Percentiles rank a stretch among this genome's conserved stretches.
Evolutionary conservation across 2,329 filamentous ascomycete species (phyloP).

Genomic region (Colletotrichum limetticola): DNA sequence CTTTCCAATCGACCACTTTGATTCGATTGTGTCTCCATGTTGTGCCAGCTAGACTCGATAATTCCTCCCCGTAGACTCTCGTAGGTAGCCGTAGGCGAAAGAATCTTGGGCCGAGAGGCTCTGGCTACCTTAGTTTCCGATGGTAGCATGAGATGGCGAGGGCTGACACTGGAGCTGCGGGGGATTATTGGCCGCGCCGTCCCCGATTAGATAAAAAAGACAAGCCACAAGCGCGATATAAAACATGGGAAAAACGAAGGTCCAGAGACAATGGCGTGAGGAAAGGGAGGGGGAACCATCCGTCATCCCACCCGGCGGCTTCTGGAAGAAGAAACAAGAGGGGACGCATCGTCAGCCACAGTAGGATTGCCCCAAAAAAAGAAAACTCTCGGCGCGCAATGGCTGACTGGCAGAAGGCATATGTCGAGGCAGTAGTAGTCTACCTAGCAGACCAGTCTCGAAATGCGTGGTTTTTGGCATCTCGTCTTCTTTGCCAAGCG

Average conservation of each 20-base stretch:
- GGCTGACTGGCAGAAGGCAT: slow-evolving; percentile 8
- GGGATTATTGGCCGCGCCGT: slow-evolving; percentile 20
- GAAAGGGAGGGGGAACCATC: slow-evolving; percentile 26
- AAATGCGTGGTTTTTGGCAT: not conserved
- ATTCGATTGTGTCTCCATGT: slow-evolving; percentile 10
- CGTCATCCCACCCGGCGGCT: slow-evolving; percentile 15
- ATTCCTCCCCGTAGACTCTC: not conserved
- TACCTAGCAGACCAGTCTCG: too few species aligned
- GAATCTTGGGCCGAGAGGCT: not conserved
- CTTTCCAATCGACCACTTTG: slow-evolving; percentile 15
- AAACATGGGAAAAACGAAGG: slow-evolving; percentile 23
- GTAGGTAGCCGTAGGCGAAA: not conserved
- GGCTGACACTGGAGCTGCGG: slow-evolving; percentile 22
- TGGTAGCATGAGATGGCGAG: slow-evolving; percentile 15
- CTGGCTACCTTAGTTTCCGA: not conserved
- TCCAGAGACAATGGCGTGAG: slow-evolving; percentile 22
- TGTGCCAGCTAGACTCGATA: not conserved
- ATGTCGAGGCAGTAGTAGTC: not conserved
- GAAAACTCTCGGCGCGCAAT: slow-evolving; percentile 2
- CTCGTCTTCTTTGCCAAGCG: not conserved
- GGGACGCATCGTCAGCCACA: slow-evolving; percentile 18
- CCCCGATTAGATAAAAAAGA: slow-evolving; percentile 14
- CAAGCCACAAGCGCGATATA: slow-evolving; percentile 28
- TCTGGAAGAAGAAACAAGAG: slow-evolving; percentile 26
- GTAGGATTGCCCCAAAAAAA: slow-evolving; percentile 12